Percentiles rank a stretch among this genome's conserved stretches.
Evolutionary conservation across 2,329 filamentous ascomycete species (phyloP).

Genomic region (Aspergillus chevalieri): DNA sequence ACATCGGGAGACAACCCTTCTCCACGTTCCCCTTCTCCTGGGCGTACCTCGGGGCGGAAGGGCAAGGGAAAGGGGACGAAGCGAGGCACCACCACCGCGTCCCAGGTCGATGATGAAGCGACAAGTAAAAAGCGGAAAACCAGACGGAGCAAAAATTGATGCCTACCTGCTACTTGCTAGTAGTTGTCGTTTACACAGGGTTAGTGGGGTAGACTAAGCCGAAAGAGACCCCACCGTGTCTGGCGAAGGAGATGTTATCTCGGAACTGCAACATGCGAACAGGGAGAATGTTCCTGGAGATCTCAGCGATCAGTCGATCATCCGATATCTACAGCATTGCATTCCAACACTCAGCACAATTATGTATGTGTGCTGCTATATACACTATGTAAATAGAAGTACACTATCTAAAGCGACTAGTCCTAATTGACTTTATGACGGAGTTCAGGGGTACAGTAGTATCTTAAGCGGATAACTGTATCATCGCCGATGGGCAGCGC

Average conservation of each 20-base stretch:
- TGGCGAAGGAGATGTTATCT: too few relatives aligned
- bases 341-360: neutral
- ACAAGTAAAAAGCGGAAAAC: conserved; percentile 23
- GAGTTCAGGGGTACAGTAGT: too few relatives aligned
- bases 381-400: too few relatives aligned
- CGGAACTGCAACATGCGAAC: too few relatives aligned
- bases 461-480: too few relatives aligned
- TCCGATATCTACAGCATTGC: neutral
- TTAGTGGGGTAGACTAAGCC: neutral
- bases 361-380: neutral
- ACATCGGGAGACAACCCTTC: conserved; percentile 1
- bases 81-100: conserved; percentile 5
- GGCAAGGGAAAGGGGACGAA: conserved; percentile 13
- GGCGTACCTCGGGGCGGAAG: conserved; percentile 3
- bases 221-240: too few relatives aligned
- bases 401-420: too few relatives aligned
- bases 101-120: conserved; percentile 6
- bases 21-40: neutral
- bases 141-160: conserved; percentile 6
- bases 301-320: conserved; percentile 4
- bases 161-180: neutral
- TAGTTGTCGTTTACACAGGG: conserved; percentile 1
- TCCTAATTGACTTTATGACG: too few relatives aligned
- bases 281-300: neutral
- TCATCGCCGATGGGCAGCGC: too few relatives aligned